Evolutionary conservation across 1,139 yeast genomes (phyloP), one percentile per base, ranked within the genome.

Genomic region (Candida pseudoviswanathii): DNA sequence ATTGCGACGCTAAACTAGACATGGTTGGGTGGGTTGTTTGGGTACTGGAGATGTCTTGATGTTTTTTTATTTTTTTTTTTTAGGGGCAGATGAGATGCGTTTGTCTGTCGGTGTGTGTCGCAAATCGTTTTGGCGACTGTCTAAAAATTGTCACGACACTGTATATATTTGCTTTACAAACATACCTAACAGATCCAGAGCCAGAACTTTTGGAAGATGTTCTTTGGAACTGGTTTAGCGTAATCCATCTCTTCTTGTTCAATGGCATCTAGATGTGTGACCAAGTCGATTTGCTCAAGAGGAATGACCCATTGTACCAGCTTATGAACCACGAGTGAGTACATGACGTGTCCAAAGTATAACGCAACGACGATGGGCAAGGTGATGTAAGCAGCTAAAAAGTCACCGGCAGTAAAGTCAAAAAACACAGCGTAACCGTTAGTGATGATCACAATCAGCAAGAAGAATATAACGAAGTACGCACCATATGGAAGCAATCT

Each of bases 1-100:
- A 79, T 78, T 94, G 99, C 54, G 84, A 84, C 43, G 94, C 89
- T 72, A 94, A 82, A 59, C 71, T 64, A 43, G 92, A 84, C 80
- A 75, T 75, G 40, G 38, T 38, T 27, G 32, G 31, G 21, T 26
- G 8, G 30, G 4, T 44, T 25, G 31, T 31, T 11, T 45, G 7
- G 16, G 25, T n/a, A 5, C 27, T 45, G 46, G 33, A 24, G 27
- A 4, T 11, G 16, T n/a, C 5, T 9, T 25, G 11, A 6, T 39
- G 22, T 45, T 45, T 24, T 16, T 21, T 33, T 16, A 34, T 44
- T 48, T 36, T 44, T 44, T 40, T 36, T 39, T 29, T 32, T 41
- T 8, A 27, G 30, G 9, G 6, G 6, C 30, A 27, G 30, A 50
- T 50, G 51, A 44, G 54, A 50, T 56, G 47, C 41, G 54, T 32